Percentiles rank a stretch among this genome's conserved stretches.
These are phyloP conservation scores for Cicer arietinum DNA, from an alignment of 306 rosid genomes.

Conservation along the genomic window DNA sequence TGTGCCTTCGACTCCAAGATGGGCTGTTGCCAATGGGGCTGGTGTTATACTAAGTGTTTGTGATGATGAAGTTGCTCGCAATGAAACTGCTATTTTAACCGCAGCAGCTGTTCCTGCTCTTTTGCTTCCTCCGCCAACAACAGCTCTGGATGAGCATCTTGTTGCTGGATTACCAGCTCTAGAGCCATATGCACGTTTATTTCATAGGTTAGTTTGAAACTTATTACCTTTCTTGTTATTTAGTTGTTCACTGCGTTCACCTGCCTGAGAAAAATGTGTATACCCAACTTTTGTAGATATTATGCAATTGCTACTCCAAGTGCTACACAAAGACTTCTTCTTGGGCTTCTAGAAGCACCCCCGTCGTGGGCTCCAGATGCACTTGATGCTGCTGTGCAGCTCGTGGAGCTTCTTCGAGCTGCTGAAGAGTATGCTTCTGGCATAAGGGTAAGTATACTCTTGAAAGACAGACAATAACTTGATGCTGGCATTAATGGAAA, in stretches of 20 bases:
- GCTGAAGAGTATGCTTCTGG: conserved; percentile 99
- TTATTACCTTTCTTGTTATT: conserved; percentile 26
- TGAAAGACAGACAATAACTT: conserved; percentile 41
- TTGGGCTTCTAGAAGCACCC: conserved; percentile 97
- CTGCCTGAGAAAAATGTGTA: conserved; percentile 13
- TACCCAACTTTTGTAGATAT: conserved; percentile 62
- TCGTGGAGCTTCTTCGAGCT: conserved; percentile 98
- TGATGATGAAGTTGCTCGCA: conserved; percentile 95
- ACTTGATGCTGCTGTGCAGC: conserved; percentile 98
- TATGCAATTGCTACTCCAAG: conserved; percentile 99
- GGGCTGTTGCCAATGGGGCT: conserved; percentile 99
- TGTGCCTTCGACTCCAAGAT: conserved; percentile 90
- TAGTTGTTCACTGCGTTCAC: conserved; percentile 27
- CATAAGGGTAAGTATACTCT: conserved; percentile 75
- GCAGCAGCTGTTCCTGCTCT: conserved; percentile 98
- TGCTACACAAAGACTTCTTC: conserved; percentile 99
- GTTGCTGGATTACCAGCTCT: conserved; percentile 99
- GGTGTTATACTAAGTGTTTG: conserved; percentile 98
- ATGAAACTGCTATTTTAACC: conserved; percentile 95
- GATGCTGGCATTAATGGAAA: conserved; percentile 16
- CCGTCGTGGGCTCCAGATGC: conserved; percentile 99
- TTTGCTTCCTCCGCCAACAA: conserved; percentile 98
- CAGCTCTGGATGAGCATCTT: conserved; percentile 95
- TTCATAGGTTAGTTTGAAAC: conserved; percentile 75
- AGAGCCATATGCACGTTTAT: conserved; percentile 96